Conservation (phyloP, 2,329 filamentous ascomycete species). For the Trichoderma breve region DNA sequence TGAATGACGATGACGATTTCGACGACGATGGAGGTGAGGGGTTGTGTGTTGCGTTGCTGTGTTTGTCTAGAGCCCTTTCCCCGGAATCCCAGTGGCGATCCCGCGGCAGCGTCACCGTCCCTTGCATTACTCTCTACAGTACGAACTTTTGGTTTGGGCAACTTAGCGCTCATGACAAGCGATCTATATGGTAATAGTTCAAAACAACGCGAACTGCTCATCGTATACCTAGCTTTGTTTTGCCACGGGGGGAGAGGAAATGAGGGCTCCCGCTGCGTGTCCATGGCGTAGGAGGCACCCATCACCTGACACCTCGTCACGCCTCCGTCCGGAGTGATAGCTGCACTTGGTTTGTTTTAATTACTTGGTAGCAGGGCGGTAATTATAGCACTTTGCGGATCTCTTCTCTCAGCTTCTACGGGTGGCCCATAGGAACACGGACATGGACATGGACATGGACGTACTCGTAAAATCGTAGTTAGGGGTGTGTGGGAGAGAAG, state of each 20-base stretch:
- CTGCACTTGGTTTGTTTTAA: not conserved
- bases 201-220: not conserved
- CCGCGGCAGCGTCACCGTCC: conserved; percentile 17
- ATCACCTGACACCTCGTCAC: conserved; percentile 20
- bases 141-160: not conserved
- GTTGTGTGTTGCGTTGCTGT: not conserved
- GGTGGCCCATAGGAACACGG: not conserved
- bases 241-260: not conserved
- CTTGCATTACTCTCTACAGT: conserved; percentile 17
- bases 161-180: not conserved
- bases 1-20: not conserved
- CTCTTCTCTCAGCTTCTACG: conserved; percentile 5
- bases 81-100: conserved; percentile 16
- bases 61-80: not conserved
- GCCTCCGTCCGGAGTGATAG: not conserved
- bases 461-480: no score
- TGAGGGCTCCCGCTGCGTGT: not conserved
- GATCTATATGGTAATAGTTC: not conserved
- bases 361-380: not conserved
- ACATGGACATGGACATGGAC: not conserved
- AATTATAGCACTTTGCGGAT: not conserved
- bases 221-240: not conserved
- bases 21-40: not conserved
- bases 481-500: not conserved
- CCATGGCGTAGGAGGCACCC: conserved; percentile 21